Percentiles rank a stretch among this genome's conserved stretches.
phyloP scores from a whole-genome alignment of 202 grass and related monocot species.

The Dendrocalamus latiflorus region DNA sequence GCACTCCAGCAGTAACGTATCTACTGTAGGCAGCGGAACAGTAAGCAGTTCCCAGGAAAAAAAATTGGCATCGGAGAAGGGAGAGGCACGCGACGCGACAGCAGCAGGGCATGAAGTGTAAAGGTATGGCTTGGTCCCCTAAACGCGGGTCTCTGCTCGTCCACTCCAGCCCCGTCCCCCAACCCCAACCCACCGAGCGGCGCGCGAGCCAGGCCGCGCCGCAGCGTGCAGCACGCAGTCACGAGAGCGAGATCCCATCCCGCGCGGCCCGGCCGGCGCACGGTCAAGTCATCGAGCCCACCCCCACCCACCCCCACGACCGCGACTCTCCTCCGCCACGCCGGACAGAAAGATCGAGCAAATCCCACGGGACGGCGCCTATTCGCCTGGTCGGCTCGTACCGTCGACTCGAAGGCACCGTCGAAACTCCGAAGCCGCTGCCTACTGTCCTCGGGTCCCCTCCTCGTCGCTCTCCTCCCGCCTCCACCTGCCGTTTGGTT shows the following conservation, averaged over 20 bases:
- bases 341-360: not conserved
- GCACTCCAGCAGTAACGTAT: too few species aligned
- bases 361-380: not conserved
- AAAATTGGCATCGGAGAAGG: too few species aligned
- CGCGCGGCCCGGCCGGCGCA: not conserved
- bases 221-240: too few species aligned
- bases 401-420: slow-evolving; percentile 32
- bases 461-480: not conserved
- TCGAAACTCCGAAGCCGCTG: not conserved
- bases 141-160: too few species aligned
- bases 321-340: slow-evolving; percentile 7
- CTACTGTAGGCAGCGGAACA: too few species aligned
- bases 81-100: too few species aligned
- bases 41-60: too few species aligned
- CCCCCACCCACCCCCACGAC: not conserved
- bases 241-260: not conserved
- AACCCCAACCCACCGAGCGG: too few species aligned
- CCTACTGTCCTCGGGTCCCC: not conserved
- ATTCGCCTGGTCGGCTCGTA: slow-evolving; percentile 11
- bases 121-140: too few species aligned
- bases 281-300: not conserved
- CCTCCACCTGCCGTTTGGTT: not conserved
- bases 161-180: too few species aligned
- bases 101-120: too few species aligned
- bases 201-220: too few species aligned